Evolutionary conservation across 208 protist genomes (phyloP), one percentile per base, ranked within the genome.

Genomic region (Angomonas desouzai): DNA sequence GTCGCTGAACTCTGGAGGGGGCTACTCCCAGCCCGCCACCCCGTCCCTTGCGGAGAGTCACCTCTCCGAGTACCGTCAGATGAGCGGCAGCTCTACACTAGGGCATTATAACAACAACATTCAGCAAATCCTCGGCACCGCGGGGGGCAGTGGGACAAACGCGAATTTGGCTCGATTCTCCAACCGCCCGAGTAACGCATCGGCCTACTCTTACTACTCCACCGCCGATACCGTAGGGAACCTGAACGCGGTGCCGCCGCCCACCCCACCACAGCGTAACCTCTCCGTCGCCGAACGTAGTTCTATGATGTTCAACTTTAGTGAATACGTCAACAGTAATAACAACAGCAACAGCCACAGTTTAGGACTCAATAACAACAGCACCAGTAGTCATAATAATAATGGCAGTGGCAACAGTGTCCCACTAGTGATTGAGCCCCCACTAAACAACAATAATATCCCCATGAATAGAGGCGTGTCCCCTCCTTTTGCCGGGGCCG

Each of bases 61-160:
- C 20, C 45, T 51, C 45, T 51, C 45, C 45, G 18, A 51, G 45
- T 51, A 51, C 45, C 45, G 45, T 13, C 45, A 51, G n/a, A 51
- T 51, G 45, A 51, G 45, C 45, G 45, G 45, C 18, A 51, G 45
- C 45, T 51, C 45, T 4, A 51, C 45, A 13, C 20, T 23, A 4
- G 45, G 45, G 18, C n/a, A 27, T 16, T 51, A 51, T 16, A 51
- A 13, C 20, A 51, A 23, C 20, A 51, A 51, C 20, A 51, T 51
- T 51, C 45, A 51, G 6, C 45, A 51, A 13, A 51, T 51, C 6
- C 45, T 51, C 9, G 6, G n/a, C 18, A 27, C 18, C 20, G 18
- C 45, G 45, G 45, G 45, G 45, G 20, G 20, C 20, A 23, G 45
- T 23, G n/a, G 20, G 6, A 43, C 6, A 18, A 6, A 43, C 20